Conservation (phyloP, 768 basidiomycete genomes). For the Suillus placidus region DNA sequence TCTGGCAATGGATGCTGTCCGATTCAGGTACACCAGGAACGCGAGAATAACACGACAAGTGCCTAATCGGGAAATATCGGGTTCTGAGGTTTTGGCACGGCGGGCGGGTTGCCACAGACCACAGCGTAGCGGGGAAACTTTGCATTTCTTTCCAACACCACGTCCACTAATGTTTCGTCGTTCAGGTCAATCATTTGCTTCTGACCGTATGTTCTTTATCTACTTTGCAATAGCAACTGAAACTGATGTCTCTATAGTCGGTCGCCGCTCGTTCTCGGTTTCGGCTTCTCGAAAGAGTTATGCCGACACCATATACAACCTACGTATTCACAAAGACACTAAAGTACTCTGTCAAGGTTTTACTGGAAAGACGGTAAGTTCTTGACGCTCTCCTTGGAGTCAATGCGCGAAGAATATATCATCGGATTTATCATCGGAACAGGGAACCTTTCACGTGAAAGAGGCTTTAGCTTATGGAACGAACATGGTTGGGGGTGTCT, state of each 20-base stretch:
- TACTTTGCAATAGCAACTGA: not conserved
- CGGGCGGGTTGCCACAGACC: slow-evolving; percentile 22
- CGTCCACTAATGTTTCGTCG: slow-evolving; percentile 56
- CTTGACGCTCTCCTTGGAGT: not conserved
- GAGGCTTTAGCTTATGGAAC: slow-evolving; percentile 96
- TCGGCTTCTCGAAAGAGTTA: slow-evolving; percentile 77
- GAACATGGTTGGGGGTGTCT: slow-evolving; percentile 97
- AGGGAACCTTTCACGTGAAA: slow-evolving; percentile 96
- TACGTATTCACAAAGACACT: slow-evolving; percentile 92
- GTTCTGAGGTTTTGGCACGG: slow-evolving; percentile 25
- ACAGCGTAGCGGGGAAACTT: slow-evolving; percentile 12
- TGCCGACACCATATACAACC: slow-evolving; percentile 87
- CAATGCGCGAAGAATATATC: not conserved
- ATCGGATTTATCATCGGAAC: slow-evolving; percentile 12
- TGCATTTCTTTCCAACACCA: slow-evolving; percentile 15
- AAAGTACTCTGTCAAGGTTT: slow-evolving; percentile 92
- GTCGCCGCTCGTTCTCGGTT: slow-evolving; percentile 81
- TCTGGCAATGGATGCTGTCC: slow-evolving; percentile 15
- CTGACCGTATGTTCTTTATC: slow-evolving; percentile 45
- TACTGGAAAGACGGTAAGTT: slow-evolving; percentile 90
- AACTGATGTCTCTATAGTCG: slow-evolving; percentile 40
- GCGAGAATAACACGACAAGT: not conserved
- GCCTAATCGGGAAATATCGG: slow-evolving; percentile 5
- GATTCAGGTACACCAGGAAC: slow-evolving; percentile 1
- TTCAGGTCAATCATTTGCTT: slow-evolving; percentile 57